Percentiles rank a stretch among this genome's conserved stretches.
Evolutionary conservation across 768 basidiomycete genomes (phyloP).

Genomic region (Leccinum subgranulosum): DNA sequence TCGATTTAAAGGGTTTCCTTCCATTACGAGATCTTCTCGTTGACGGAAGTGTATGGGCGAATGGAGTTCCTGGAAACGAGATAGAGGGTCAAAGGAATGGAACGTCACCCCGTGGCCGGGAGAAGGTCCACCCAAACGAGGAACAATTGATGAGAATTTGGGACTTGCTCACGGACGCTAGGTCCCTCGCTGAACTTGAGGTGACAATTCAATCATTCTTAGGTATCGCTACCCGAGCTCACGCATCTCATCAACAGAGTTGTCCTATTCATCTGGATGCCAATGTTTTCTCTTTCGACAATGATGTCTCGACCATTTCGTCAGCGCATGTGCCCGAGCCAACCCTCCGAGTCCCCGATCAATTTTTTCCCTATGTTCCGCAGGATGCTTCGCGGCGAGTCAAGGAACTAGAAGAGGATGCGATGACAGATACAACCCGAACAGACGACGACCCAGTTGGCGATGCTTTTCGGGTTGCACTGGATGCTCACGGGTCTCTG

Average conservation of each 20-base stretch:
- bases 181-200: slow-evolving; percentile 52
- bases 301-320: slow-evolving; percentile 5
- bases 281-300: slow-evolving; percentile 20
- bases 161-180: slow-evolving; percentile 77
- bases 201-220: slow-evolving; percentile 36
- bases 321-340: slow-evolving; percentile 1
- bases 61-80: slow-evolving; percentile 20
- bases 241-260: slow-evolving; percentile 17
- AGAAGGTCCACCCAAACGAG: slow-evolving; percentile 83
- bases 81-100: slow-evolving; percentile 24
- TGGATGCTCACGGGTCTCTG: slow-evolving; percentile 32
- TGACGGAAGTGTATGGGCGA: slow-evolving; percentile 13
- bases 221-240: slow-evolving; percentile 8
- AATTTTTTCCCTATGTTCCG: slow-evolving; percentile 9
- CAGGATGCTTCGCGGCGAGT: neutral
- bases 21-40: slow-evolving; percentile 69
- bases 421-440: slow-evolving; percentile 63
- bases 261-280: slow-evolving; percentile 26
- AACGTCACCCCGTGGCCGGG: slow-evolving; percentile 27
- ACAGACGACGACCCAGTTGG: slow-evolving; percentile 77
- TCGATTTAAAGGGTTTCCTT: slow-evolving; percentile 83
- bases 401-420: slow-evolving; percentile 49
- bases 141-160: slow-evolving; percentile 93
- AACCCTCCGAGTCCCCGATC: slow-evolving; percentile 10
- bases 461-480: slow-evolving; percentile 56